A percentile compares a stretch with the other conserved stretches of the same genome.
phyloP scores from a whole-genome alignment of 495 filamentous ascomycete species.

The Endocarpon pusillum region DNA sequence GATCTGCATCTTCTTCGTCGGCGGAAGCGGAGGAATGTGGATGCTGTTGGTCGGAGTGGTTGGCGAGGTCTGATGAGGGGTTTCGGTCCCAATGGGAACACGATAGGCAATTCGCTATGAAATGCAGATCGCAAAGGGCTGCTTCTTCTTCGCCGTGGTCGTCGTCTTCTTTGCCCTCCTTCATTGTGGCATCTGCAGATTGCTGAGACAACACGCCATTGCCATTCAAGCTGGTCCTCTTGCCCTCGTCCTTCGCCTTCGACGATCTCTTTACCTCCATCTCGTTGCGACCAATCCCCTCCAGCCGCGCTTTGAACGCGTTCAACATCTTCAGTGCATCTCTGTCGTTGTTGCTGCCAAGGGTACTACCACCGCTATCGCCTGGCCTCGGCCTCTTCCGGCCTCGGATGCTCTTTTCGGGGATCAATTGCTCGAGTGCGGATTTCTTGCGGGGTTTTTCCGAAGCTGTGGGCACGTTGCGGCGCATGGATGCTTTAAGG shows the following conservation, averaged over 20 bases:
- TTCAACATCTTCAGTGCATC: slow-evolving; percentile 49
- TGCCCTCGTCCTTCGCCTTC: slow-evolving; percentile 25
- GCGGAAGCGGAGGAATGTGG: too few species aligned
- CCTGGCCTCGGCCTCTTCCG: slow-evolving; percentile 54
- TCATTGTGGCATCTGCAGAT: slow-evolving; percentile 16
- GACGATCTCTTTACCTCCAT: too few species aligned
- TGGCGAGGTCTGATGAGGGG: slow-evolving; percentile 10
- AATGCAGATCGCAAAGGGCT: slow-evolving; percentile 72
- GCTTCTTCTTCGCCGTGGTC: slow-evolving; percentile 48
- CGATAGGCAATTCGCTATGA: slow-evolving; percentile 83
- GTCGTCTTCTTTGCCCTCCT: slow-evolving; percentile 9
- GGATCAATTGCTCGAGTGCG: slow-evolving; percentile 66
- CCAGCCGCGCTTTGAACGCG: slow-evolving; percentile 64
- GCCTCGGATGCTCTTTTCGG: slow-evolving; percentile 58
- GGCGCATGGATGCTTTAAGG: slow-evolving; percentile 83
- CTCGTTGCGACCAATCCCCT: too few species aligned
- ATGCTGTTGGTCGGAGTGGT: slow-evolving; percentile 19
- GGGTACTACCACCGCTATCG: slow-evolving; percentile 13
- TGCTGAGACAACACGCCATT: slow-evolving; percentile 7
- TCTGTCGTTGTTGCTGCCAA: slow-evolving; percentile 31
- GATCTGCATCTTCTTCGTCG: slow-evolving; percentile 42
- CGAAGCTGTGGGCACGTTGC: slow-evolving; percentile 44
- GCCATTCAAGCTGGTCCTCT: slow-evolving; percentile 13
- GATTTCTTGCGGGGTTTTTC: slow-evolving; percentile 44
- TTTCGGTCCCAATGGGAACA: slow-evolving; percentile 61